Base-by-base conservation (phyloP, 1,284 basidiomycete genomes). In the Irpex sp. region DNA sequence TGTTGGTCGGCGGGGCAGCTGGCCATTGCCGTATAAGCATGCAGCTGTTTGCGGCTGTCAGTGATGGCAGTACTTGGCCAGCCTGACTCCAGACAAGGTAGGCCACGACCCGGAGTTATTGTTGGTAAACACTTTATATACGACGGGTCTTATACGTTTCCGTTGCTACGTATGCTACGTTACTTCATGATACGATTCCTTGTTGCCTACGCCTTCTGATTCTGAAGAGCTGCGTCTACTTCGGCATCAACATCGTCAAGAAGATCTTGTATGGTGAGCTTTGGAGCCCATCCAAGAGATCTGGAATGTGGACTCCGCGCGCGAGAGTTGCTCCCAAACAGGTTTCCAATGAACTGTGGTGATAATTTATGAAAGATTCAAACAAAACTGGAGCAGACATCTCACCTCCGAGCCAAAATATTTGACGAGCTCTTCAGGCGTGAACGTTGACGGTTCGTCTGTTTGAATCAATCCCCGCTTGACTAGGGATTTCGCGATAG, bases 221-320 rank as follows among this genome's bases (percentile, higher is more conserved):
- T 26, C 26, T 26, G 26, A 26, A 26, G 26, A 26, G 26, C 26
- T 26, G 26, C 26, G 3, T 44, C 40, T 11, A 44, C 40, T 11
- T 44, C 40, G 15, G 40, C 40, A 5, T 44, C 40, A 4, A 44
- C 15, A 44, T 44, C 15, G 8, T 44, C 15, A 44, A 44, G 40
- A 15, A 44, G 15, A 44, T 44, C 40, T 44, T 44, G 40, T 15
- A 15, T 5, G 3, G 15, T 44, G 15, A 44, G 40, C 55, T 67
- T 73, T 26, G 77, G 74, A 57, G 71, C 71, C 77, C 78, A 79
- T 0, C 81, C 81, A 19, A 84, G 74, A 15, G 73, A 69, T 58
- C 76, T 74, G 21, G 74, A 74, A 57, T 75, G 72, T 44, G 75
- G 75, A 1, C 75, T 76, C 5, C 72, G 70, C 38, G 71, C 75